Evolutionary conservation across 768 basidiomycete species (phyloP).

Genomic region (Neoboletus subvelutipes): DNA sequence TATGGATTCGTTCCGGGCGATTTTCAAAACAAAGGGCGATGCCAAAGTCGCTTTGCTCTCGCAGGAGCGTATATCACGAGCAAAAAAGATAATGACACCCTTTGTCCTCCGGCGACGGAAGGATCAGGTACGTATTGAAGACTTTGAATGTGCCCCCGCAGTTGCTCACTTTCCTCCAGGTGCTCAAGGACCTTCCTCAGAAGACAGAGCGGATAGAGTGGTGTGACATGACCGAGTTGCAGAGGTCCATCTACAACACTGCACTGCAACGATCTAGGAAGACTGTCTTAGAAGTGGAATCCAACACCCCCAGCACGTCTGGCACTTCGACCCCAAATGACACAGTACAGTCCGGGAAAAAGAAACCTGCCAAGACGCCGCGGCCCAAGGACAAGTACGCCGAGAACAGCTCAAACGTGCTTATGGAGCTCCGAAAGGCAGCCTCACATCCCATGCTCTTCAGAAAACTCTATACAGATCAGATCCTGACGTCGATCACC

Average conservation of each 20-base stretch:
- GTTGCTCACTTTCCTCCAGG: constrained; percentile 43
- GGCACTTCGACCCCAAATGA: constrained; percentile 32
- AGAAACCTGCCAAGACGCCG: constrained; percentile 34
- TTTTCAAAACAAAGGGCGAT: constrained; percentile 97
- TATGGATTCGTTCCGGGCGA: constrained; percentile 79
- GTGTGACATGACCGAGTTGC: constrained; percentile 88
- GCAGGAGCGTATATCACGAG: constrained; percentile 88
- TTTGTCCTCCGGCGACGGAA: constrained; percentile 97
- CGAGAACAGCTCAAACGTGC: constrained; percentile 87
- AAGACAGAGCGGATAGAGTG: constrained; percentile 93
- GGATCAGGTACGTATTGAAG: constrained; percentile 64
- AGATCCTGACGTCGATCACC: constrained; percentile 69
- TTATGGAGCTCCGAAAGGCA: constrained; percentile 97
- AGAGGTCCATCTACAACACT: constrained; percentile 81
- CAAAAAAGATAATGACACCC: constrained; percentile 99
- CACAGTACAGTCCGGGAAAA: constrained; percentile 29
- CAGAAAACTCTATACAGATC: constrained; percentile 79
- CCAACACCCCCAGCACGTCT: constrained; percentile 27
- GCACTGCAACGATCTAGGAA: constrained; percentile 83
- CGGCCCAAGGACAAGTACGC: constrained; percentile 67
- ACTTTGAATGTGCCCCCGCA: neutral
- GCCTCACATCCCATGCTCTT: constrained; percentile 97
- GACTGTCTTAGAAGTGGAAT: constrained; percentile 57
- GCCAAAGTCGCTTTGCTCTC: constrained; percentile 85
- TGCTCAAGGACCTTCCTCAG: constrained; percentile 88